Base-by-base conservation (phyloP, 1,139 yeast species). In the Komagataea norvegica region DNA sequence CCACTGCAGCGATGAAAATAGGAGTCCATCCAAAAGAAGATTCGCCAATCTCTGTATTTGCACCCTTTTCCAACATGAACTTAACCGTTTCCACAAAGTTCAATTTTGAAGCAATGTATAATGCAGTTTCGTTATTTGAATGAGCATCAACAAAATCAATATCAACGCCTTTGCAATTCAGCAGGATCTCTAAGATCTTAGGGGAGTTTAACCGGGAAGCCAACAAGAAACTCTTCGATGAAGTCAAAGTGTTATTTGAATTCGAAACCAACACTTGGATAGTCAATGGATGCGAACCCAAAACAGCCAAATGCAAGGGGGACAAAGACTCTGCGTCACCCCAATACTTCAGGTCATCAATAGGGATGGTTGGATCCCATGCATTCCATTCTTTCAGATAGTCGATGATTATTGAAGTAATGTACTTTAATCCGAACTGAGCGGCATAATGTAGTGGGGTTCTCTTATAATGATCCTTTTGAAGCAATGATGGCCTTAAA, bases 11-110 rank as follows among this genome's bases (percentile, higher is more conserved):
- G 33, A 81, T 76, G 56, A 91, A 88, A 6, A 91, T 67, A 3
- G 98, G 96, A 2, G 96, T 87, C 97, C 97, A 91, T 0, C 95
- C 95, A 60, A 86, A 89, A 1, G 84, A 70, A 16, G 64, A 57
- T 54, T 91, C 98, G 0, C 82, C 76, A 41, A 86, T 65, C 56
- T 88, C 96, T 2, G 89, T 64, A 50, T 80, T 66, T 2, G 96
- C 95, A 8, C 74, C 77, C 27, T 68, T 60, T 7, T 66, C 52
- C 42, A 91, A 65, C 28, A 84, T 62, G 42, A 68, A 74, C 43
- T 72, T 66, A 8, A 79, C 86, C 23, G 82, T 65, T 2, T 71
- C 70, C 11, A 63, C 48, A 41, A 70, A 64, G 53, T 84, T 77
- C 51, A 79, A 62, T 57, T 84, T 85, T 2, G 88, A 64, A 3